These are phyloP conservation scores for Didymellaceae sp. DNA, from an alignment of 2,329 filamentous ascomycete species.

Conservation along the genomic window DNA sequence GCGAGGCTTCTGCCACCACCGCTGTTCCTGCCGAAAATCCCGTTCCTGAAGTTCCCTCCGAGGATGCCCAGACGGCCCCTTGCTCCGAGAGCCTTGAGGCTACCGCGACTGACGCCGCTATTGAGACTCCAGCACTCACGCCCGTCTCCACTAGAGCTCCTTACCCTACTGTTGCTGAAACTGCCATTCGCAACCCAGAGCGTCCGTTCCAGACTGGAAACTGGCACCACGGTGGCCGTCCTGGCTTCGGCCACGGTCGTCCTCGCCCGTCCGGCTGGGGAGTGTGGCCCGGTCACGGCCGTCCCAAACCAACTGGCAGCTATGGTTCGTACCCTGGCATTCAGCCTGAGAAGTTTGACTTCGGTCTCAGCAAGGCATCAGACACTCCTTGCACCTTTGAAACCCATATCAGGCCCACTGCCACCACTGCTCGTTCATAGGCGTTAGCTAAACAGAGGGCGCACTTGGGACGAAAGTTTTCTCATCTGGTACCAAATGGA, in stretches of 20 bases:
- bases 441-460: neutral
- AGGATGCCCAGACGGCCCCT: neutral
- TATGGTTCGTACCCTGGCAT: slow-evolving; percentile 11
- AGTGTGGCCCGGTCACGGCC: slow-evolving; percentile 16
- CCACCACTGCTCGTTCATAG: slow-evolving; percentile 18
- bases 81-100: slow-evolving; percentile 7
- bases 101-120: slow-evolving; percentile 5
- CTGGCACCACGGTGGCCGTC: slow-evolving; percentile 13
- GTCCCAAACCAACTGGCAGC: slow-evolving; percentile 8
- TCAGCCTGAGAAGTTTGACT: slow-evolving; percentile 16
- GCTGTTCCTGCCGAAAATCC: slow-evolving; percentile 1
- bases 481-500: neutral
- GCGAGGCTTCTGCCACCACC: neutral
- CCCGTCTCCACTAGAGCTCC: slow-evolving; percentile 1
- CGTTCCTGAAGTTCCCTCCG: slow-evolving; percentile 8
- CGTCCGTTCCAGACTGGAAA: slow-evolving; percentile 16
- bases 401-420: slow-evolving; percentile 31
- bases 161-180: slow-evolving; percentile 2
- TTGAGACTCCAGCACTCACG: slow-evolving; percentile 4
- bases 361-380: slow-evolving; percentile 11
- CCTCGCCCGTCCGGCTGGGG: slow-evolving; percentile 25
- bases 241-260: slow-evolving; percentile 24
- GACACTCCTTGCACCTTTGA: slow-evolving; percentile 31
- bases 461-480: neutral
- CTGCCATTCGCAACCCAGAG: slow-evolving; percentile 4